phyloP scores from a whole-genome alignment of 768 basidiomycete species.

The Russula dissimulans region DNA sequence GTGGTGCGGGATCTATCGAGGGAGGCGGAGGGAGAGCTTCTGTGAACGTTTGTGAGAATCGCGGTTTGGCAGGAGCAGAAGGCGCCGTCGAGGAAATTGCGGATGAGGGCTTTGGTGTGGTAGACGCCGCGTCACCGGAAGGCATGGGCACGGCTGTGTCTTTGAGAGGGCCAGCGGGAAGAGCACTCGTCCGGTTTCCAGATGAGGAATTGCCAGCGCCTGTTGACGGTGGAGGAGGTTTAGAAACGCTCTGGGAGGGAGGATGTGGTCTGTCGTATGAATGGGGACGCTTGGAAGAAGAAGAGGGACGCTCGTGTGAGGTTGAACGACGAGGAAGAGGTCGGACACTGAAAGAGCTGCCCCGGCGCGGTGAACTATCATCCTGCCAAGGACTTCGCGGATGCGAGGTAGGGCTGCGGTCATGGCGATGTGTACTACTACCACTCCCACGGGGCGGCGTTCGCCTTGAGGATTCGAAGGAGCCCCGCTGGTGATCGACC shows the following conservation, averaged over 20 bases:
- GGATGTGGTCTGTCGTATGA: neutral
- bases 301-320: neutral
- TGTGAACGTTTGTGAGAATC: neutral
- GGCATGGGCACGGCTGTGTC: neutral
- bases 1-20: neutral
- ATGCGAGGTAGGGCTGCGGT: neutral
- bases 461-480: neutral
- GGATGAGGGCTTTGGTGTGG: neutral
- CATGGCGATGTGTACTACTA: neutral
- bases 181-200: neutral
- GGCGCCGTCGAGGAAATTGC: neutral
- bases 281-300: neutral
- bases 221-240: neutral
- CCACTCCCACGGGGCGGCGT: conserved; percentile 7
- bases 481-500: neutral
- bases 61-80: neutral
- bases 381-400: conserved; percentile 8
- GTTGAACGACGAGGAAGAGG: neutral
- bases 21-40: conserved; percentile 11
- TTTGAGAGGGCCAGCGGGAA: neutral
- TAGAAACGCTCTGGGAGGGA: neutral
- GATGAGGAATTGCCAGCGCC: neutral
- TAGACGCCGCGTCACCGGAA: neutral
- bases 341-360: neutral
- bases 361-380: neutral